Evolutionary conservation across 768 basidiomycete species (phyloP), one percentile per base, ranked within the genome.

Genomic region (Boletus vermiculosoides): DNA sequence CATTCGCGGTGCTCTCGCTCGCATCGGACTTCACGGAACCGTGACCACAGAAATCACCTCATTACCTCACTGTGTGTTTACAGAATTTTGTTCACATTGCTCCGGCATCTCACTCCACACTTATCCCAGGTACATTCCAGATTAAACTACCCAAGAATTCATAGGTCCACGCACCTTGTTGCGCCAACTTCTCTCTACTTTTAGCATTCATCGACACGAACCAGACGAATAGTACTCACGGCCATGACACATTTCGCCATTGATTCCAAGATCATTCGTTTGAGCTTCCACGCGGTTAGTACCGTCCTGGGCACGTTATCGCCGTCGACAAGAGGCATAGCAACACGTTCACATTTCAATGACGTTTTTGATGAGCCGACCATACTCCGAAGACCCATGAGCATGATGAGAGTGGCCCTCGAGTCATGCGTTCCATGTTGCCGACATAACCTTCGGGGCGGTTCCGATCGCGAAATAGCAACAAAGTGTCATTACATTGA

Each of bases 31-130:
- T 57, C 81, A 87, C 40, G 85, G 82, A 22, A 84, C 82, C 3
- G 90, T 98, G 0, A 76, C 81, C 1, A 85, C 92, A 5, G 94
- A 98, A 67, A 83, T 92, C 8, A 84, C 81, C 2, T 81, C 84
- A 1, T 71, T 94, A 65, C 95, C 94, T 22, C 93, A 95, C 79
- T 96, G 94, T 94, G 71, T 34, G 81, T 63, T 33, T 63, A 56
- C 28, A 50, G 22, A 22, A 9, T 11, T 44, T 16, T 59, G 49
- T 42, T 39, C 39, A 23, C n/a, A 8, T 51, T 39, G 33, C 15
- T 23, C 16, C 31, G 6, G 1, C 11, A n/a, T 45, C 25, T 45
- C 31, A 30, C 16, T 18, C 44, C 56, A 23, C 57, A 9, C 45
- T 33, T 40, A 49, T 31, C 45, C 12, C 12, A 92, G 90, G 90